Evolutionary conservation across 345 rosid species (phyloP).

Genomic region (Acer negundo): DNA sequence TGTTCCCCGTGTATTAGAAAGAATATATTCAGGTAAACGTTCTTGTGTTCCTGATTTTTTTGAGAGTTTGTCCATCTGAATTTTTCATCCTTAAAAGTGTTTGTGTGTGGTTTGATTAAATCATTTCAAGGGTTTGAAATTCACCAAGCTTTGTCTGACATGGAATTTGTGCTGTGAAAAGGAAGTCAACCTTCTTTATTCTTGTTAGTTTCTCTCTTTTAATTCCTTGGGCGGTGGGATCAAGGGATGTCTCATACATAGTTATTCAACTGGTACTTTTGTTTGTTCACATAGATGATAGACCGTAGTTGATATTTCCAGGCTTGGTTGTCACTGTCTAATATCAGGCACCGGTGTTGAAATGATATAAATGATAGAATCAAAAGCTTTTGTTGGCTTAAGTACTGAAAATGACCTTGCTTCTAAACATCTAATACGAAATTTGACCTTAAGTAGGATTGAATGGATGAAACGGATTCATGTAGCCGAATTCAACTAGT

Average conservation of each 20-base stretch:
- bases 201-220: not conserved
- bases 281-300: not conserved
- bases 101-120: not conserved
- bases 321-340: not conserved
- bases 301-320: not conserved
- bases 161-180: not conserved
- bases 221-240: not conserved
- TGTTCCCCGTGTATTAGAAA: constrained; percentile 94
- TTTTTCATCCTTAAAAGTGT: constrained; percentile 2
- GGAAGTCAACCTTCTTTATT: not conserved
- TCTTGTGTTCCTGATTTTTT: not conserved
- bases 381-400: not conserved
- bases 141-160: not conserved
- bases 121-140: not conserved
- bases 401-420: not conserved
- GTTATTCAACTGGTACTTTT: not conserved
- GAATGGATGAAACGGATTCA: not conserved
- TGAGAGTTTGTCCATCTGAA: not conserved
- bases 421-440: not conserved
- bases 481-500: not conserved
- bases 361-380: no score
- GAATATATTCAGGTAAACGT: constrained; percentile 69
- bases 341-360: no score
- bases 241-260: not conserved
- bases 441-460: not conserved